Evolutionary conservation across 2,329 filamentous ascomycete species (phyloP), one percentile per base, ranked within the genome.

Genomic region (Aaosphaeria arxii): DNA sequence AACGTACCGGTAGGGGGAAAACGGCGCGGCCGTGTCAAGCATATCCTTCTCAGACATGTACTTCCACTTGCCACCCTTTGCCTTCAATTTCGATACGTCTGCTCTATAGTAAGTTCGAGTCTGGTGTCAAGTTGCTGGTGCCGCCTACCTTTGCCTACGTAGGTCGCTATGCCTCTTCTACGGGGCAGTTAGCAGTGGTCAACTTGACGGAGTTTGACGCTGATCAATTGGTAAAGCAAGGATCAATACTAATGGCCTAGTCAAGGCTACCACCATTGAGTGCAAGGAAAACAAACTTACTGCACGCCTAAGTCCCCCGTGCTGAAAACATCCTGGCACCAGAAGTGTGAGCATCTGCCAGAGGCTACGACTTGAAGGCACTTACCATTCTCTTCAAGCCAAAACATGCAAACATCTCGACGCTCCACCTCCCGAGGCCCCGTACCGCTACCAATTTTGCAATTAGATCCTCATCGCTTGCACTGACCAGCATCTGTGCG

Each of bases 351-450:
- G 17, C 17, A 24, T 24, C 17, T 24, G 17, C 17, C 17, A 24
- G 17, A 24, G 17, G 17, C 17, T 24, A 24, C 17, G 17, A 24
- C 17, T 24, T 24, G 17, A 24, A 24, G 17, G 17, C 17, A 24
- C 17, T 24, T 24, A 24, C 17, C 79, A 91, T 87, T 9, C 91
- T 80, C 78, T 96, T 97, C 38, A 99, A 76, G n/a, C 84, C 88
- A 71, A 99, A 97, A 71, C 88, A 90, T 43, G 91, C 89, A 76
- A 99, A 99, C 94, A 99, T 97, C 76, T 96, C 51, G 17, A 95
- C 91, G 42, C 86, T 91, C 94, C 94, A 97, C 46, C 79, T 80
- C 0, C 94, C 94, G 43, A 97, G 73, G 0, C 94, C 94, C 7
- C 92, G 80, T 5, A 99, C 91, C 1, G 91, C 88, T 42, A 88